Base-by-base conservation (phyloP, 2,329 filamentous ascomycete genomes). In the Exophiala sp. region DNA sequence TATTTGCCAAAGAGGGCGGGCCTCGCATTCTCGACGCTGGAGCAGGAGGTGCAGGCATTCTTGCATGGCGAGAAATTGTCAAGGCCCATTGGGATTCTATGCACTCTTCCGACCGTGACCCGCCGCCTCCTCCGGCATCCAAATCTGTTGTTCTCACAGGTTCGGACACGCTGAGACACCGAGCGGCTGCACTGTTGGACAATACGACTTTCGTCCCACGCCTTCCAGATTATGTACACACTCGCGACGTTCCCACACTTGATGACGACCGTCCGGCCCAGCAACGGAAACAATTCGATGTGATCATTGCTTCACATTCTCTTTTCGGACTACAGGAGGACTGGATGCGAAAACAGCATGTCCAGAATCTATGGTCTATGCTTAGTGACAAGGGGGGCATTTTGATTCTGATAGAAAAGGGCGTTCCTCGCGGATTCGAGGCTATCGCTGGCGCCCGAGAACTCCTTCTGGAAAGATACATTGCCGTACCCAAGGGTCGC, bases 161-260 rank as follows among this genome's bases (percentile, higher is more conserved):
- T 0, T 86, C 88, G 0, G 80, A 88, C 55, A 72, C 81, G 2
- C 73, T 98, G 22, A 81, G 89, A 14, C 75, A 86, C 48, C 84
- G 89, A 24, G 75, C 88, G 19, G 88, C 88, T 58, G 75, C 73
- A 14, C 79, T 97, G 56, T 72, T 98, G 10, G 78, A 94, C 30
- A 85, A 96, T 65, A 97, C 93, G 0, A 94, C 86, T 0, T 96
- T 98, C 64, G 75, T 98, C 6, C 90, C 91, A 6, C 82, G 90
- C 2, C 72, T 97, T n/a, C 93, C 93, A 0, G 88, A 97, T 62
- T 89, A 91, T 57, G 68, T 88, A 21, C 83, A 82, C 50, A 79
- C 79, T 42, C 73, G 77, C 8, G 75, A 79, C 14, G 72, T 73
- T 50, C 76, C 70, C 3, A 73, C 78, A 29, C 65, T 87, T 3